Base-by-base conservation (phyloP, 768 basidiomycete genomes). In the Termitomyces heimii region DNA sequence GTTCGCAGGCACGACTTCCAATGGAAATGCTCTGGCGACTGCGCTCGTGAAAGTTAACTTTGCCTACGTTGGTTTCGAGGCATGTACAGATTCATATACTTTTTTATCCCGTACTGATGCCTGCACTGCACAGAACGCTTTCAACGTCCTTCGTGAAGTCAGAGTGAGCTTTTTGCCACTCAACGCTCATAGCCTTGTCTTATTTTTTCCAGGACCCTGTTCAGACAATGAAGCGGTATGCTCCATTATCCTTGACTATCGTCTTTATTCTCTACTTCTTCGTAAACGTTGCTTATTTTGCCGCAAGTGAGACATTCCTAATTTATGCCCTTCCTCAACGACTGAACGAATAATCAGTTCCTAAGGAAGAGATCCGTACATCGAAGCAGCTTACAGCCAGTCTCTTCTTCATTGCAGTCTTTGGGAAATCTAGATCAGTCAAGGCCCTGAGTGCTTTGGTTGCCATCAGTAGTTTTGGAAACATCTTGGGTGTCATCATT, bases 1-100 rank as follows among this genome's bases (percentile, higher is more conserved):
- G 0, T 88, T 88, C 55, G 74, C 72, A 1, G 84, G 82, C 20
- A 82, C 81, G 28, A 79, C 78, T 1, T 72, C 73, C 49, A 72
- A 70, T 48, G 75, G 78, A 45, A 79, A 82, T 58, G 79, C 78
- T 6, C 62, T 74, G 12, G 71, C 71, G 3, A 74, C 69, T 24
- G 73, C 73, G 2, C 65, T 73, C 0, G 67, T 73, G 28, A 72
- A 73, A 59, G 70, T 75, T 12, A 73, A 73, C 46, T 74, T 73
- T 43, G 73, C 74, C 2, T 76, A 74, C 56, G 22, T 65, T 40
- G 75, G 74, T 22, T 75, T 67, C 52, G 70, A 73, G 66, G 74
- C 71, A 62, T 14, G 62, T 60, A 35, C 35, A n/a, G 3, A 46
- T 46, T 31, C 28, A 0, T 16, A 2, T 20, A 14, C 5, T 7